phyloP scores from a whole-genome alignment of 805 yeast species.

The Lipomyces spencermartinsiae region DNA sequence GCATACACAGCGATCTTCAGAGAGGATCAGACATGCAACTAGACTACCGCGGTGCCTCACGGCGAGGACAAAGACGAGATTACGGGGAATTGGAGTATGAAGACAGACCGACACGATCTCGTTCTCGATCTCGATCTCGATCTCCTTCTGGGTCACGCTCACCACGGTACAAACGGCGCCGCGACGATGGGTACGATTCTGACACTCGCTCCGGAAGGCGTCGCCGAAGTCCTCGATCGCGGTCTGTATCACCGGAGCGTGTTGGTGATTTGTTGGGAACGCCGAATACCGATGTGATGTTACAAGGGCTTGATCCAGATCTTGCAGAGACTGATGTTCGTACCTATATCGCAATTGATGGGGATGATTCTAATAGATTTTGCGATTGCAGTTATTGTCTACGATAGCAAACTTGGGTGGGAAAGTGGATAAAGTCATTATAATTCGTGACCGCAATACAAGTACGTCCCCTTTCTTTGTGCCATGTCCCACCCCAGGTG shows the following conservation, averaged over 20 bases:
- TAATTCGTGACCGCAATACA: slow-evolving; percentile 29
- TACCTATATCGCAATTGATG: neutral
- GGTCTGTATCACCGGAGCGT: slow-evolving; percentile 18
- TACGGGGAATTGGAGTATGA: slow-evolving; percentile 13
- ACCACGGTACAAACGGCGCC: slow-evolving; percentile 1
- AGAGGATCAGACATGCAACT: neutral
- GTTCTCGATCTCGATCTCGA: slow-evolving; percentile 11
- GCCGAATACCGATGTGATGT: slow-evolving; percentile 10
- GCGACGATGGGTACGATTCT: neutral
- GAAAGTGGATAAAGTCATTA: slow-evolving; percentile 19
- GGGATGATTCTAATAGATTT: neutral
- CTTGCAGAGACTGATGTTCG: slow-evolving; percentile 19
- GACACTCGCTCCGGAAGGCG: neutral
- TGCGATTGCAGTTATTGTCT: slow-evolving; percentile 7
- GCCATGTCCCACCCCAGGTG: no score
- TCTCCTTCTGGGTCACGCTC: slow-evolving; percentile 17
- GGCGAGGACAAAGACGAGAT: slow-evolving; percentile 3
- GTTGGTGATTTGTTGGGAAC: slow-evolving; percentile 4
- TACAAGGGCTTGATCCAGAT: slow-evolving; percentile 15
- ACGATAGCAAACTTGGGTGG: slow-evolving; percentile 8
- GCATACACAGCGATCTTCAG: neutral
- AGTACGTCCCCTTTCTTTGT: slow-evolving; percentile 13
- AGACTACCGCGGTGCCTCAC: neutral
- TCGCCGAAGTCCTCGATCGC: slow-evolving; percentile 17
- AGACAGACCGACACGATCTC: neutral